phyloP scores from a whole-genome alignment of 768 basidiomycete species.

The Leccinum arenicola region DNA sequence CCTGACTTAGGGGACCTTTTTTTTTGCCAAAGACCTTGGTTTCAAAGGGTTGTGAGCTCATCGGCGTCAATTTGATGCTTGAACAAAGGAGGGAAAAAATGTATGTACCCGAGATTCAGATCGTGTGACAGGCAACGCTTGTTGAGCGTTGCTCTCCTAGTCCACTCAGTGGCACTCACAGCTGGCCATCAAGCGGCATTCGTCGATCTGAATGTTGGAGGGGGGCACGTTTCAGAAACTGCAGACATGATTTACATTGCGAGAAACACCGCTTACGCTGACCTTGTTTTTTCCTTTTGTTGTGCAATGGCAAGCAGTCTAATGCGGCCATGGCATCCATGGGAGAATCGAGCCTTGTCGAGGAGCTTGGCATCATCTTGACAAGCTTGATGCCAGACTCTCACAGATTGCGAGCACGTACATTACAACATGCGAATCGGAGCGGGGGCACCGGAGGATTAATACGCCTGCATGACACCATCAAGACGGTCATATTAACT shows the following conservation, averaged over 20 bases:
- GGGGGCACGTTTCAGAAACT: not conserved
- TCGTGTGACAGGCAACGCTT: not conserved
- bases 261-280: not conserved
- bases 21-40: not conserved
- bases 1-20: not conserved
- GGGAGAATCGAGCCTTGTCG: not conserved
- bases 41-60: not conserved
- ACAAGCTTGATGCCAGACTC: not conserved
- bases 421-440: not conserved
- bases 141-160: not conserved
- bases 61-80: not conserved
- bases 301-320: not conserved
- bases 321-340: not conserved
- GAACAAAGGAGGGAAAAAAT: not conserved
- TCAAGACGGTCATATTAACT: not conserved
- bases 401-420: not conserved
- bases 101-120: not conserved
- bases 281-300: not conserved
- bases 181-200: not conserved
- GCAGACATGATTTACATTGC: not conserved
- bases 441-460: not conserved
- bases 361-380: not conserved
- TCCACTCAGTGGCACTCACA: not conserved
- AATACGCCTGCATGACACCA: not conserved
- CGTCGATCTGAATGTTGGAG: not conserved